Percentiles rank a stretch among this genome's conserved stretches.
Conservation (phyloP, 129 eudicot genomes). For the Lonicera japonica region DNA sequence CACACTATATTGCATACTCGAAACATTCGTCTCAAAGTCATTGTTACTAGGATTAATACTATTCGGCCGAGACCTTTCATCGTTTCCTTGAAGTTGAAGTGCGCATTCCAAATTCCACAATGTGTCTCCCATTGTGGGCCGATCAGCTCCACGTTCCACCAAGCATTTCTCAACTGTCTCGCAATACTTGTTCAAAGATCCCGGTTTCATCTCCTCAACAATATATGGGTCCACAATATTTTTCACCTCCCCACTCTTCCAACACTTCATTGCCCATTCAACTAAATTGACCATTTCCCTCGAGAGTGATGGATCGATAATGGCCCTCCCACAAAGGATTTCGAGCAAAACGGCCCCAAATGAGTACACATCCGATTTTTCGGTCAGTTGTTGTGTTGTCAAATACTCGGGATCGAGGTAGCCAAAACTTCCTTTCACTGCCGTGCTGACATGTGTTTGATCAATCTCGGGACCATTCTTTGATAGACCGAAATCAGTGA, state of each 20-base stretch:
- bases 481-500: conserved; percentile 69
- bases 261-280: conserved; percentile 46
- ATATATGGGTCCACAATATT: conserved; percentile 42
- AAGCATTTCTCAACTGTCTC: conserved; percentile 58
- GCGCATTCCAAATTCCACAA: conserved; percentile 54
- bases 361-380: conserved; percentile 64
- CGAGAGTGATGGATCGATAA: conserved; percentile 61
- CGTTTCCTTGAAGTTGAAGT: conserved; percentile 33
- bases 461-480: conserved; percentile 61
- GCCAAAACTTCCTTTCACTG: conserved; percentile 75
- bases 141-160: conserved; percentile 44
- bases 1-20: conserved; percentile 23
- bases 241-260: conserved; percentile 32
- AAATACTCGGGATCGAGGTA: conserved; percentile 71
- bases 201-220: conserved; percentile 36
- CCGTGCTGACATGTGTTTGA: conserved; percentile 63
- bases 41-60: conserved; percentile 4
- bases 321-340: conserved; percentile 58
- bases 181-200: conserved; percentile 38
- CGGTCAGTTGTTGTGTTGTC: conserved; percentile 54
- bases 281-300: conserved; percentile 60
- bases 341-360: conserved; percentile 75
- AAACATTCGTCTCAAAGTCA: conserved; percentile 28
- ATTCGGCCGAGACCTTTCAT: conserved; percentile 6
- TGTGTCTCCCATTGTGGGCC: conserved; percentile 60